Evolutionary conservation across 2,329 filamentous ascomycete genomes (phyloP), one percentile per base, ranked within the genome.

Genomic region (Lasiodiplodia gonubiensis): DNA sequence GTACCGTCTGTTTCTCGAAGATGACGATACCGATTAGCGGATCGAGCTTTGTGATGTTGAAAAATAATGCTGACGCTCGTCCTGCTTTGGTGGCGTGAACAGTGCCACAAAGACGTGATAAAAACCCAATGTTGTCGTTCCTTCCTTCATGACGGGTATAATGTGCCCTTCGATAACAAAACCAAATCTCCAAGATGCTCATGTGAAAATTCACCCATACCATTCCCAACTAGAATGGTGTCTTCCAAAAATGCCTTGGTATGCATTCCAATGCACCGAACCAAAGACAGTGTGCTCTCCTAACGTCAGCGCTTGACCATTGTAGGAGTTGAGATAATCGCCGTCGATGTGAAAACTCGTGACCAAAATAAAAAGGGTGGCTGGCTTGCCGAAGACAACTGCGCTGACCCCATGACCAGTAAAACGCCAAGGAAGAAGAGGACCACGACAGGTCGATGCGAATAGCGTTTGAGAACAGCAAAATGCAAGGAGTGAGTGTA

Each of bases 21-120:
- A 33, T 37, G 59, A 63, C 59, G 59, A 63, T 63, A 63, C 59
- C 59, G 59, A 63, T 63, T 63, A 48, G 39, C 16, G 18, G 25
- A 51, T 51, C 59, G 59, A 51, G 46, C 59, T 23, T 21, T 27
- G 14, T 23, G 21, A 16, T 63, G 59, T 63, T 63, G 59, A 60
- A 60, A 51, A 51, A 21, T 23, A 16, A 63, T 23, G 46, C n/a
- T 35, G 46, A 49, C 18, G 46, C 46, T 33, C 42, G n/a, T 63
- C 59, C 59, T 37, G 18, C 23, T 63, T 33, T 18, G n/a, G 37
- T 46, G 49, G 59, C 49, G 46, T 51, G 30, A 48, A 51, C 14
- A 30, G 23, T 7, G 12, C 37, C 6, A 48, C 46, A 33, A 48
- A 63, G 25, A 51, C n/a, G 39, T 39, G 30, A 37, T 21, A 14